These are phyloP conservation scores for Salinomyces thailandicus DNA, from an alignment of 2,329 filamentous ascomycete species.

Conservation along the genomic window DNA sequence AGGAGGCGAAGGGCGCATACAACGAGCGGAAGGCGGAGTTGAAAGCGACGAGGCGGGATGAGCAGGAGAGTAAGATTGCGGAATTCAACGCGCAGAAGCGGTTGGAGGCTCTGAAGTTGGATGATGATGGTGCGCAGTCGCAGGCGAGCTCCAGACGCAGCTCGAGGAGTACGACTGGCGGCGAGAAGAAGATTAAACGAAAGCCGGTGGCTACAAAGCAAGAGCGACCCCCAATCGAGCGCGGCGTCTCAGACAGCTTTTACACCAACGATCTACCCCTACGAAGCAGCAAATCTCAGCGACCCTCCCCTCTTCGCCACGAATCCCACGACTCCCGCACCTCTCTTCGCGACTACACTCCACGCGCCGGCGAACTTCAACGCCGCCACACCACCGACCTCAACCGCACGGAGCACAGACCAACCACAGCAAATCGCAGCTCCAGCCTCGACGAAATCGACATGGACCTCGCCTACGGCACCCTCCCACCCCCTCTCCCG, in stretches of 20 bases:
- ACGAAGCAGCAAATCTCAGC: slow-evolving; percentile 9
- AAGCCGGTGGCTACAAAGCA: slow-evolving; percentile 16
- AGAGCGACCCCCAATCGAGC: slow-evolving; percentile 30
- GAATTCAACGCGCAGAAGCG: slow-evolving; percentile 51
- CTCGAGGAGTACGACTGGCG: slow-evolving; percentile 19
- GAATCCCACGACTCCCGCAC: slow-evolving; percentile 15
- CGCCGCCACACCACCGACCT: slow-evolving; percentile 35
- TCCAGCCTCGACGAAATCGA: slow-evolving; percentile 52
- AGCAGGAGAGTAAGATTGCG: slow-evolving; percentile 30
- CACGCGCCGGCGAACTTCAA: slow-evolving; percentile 30
- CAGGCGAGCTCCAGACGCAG: slow-evolving; percentile 12
- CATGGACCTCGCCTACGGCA: slow-evolving; percentile 86
- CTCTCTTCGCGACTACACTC: slow-evolving; percentile 13
- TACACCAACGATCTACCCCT: slow-evolving; percentile 29
- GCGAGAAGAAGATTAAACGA: slow-evolving; percentile 12
- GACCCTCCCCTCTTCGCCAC: slow-evolving; percentile 22
- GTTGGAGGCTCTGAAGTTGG: slow-evolving; percentile 40
- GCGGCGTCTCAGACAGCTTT: slow-evolving; percentile 37
- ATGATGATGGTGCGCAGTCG: slow-evolving; percentile 28
- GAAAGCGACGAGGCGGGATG: slow-evolving; percentile 55
- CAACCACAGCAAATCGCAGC: slow-evolving; percentile 21
- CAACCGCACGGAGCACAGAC: slow-evolving; percentile 5
- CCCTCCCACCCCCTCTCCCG: slow-evolving; percentile 59
- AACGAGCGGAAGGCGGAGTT: slow-evolving; percentile 77
- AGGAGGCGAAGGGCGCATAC: slow-evolving; percentile 81